Evolutionary conservation across 441 rosid species (phyloP).

Genomic region (Dalechampia spathulata): DNA sequence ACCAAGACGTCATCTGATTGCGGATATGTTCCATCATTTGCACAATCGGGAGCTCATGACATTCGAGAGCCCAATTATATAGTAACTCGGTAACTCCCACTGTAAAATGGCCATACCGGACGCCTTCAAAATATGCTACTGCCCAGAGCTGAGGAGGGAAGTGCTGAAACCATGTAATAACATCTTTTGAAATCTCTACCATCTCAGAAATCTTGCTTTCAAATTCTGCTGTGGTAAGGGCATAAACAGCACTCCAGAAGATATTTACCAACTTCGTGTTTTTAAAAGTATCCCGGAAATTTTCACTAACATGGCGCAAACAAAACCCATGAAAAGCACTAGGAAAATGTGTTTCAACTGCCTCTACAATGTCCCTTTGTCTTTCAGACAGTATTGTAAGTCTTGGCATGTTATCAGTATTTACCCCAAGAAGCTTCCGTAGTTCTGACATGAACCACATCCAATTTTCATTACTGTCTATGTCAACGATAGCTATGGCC

Average conservation of each 20-base stretch:
- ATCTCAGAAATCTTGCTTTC: slow-evolving; percentile 70
- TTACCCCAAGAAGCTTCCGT: slow-evolving; percentile 86
- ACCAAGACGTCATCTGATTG: slow-evolving; percentile 52
- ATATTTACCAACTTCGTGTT: slow-evolving; percentile 81
- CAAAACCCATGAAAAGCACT: slow-evolving; percentile 89
- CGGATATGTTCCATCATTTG: slow-evolving; percentile 95
- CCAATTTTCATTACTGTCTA: slow-evolving; percentile 85
- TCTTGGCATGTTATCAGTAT: slow-evolving; percentile 88
- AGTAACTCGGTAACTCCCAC: slow-evolving; percentile 76
- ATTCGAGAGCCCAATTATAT: slow-evolving; percentile 89
- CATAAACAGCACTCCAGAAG: slow-evolving; percentile 92
- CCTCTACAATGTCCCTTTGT: slow-evolving; percentile 69
- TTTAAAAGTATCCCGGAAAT: slow-evolving; percentile 85
- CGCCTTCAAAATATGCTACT: slow-evolving; percentile 78
- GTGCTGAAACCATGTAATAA: slow-evolving; percentile 59
- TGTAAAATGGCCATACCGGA: slow-evolving; percentile 74
- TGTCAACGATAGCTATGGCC: slow-evolving; percentile 72
- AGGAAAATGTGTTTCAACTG: slow-evolving; percentile 90
- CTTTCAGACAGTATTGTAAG: slow-evolving; percentile 94
- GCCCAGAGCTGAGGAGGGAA: slow-evolving; percentile 86
- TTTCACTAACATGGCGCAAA: slow-evolving; percentile 77
- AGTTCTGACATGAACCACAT: slow-evolving; percentile 93
- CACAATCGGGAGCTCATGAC: slow-evolving; percentile 88
- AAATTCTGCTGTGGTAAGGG: slow-evolving; percentile 74
- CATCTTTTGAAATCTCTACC: slow-evolving; percentile 78